These are phyloP conservation scores for Neohortaea acidophila DNA, from an alignment of 495 filamentous ascomycete genomes.

Conservation along the genomic window DNA sequence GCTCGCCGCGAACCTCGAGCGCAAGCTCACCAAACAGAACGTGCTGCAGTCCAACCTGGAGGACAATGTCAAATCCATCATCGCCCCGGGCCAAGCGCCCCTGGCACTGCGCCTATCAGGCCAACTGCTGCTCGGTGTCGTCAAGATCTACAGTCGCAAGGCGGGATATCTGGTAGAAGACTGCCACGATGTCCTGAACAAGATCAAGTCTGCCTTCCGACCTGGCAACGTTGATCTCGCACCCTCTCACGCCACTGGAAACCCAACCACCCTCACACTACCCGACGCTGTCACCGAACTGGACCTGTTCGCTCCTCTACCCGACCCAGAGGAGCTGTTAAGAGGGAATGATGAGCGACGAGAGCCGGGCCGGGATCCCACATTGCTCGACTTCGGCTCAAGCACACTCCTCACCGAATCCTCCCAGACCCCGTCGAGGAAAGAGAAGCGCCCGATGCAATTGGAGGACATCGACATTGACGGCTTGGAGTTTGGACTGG, in stretches of 20 bases:
- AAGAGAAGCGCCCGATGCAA: slow-evolving; percentile 8
- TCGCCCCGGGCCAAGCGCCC: slow-evolving; percentile 81
- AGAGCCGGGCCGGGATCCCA: slow-evolving; percentile 19
- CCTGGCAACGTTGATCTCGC: slow-evolving; percentile 41
- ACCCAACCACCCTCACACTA: slow-evolving; percentile 36
- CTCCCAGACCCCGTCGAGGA: slow-evolving; percentile 5
- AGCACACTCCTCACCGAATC: slow-evolving; percentile 23
- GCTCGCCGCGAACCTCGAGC: slow-evolving; percentile 93
- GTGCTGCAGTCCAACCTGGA: slow-evolving; percentile 85
- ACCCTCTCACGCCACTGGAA: slow-evolving; percentile 30
- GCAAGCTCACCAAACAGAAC: slow-evolving; percentile 89
- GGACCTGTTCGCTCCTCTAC: slow-evolving; percentile 49
- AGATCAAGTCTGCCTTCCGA: slow-evolving; percentile 56
- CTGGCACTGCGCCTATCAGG: slow-evolving; percentile 90
- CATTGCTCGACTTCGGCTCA: slow-evolving; percentile 23
- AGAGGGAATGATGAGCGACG: slow-evolving; percentile 16
- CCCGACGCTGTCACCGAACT: slow-evolving; percentile 81
- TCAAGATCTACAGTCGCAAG: slow-evolving; percentile 93
- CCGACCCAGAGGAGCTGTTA: slow-evolving; percentile 27
- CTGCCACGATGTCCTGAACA: slow-evolving; percentile 90
- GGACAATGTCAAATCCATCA: slow-evolving; percentile 85
- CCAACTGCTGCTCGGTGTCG: slow-evolving; percentile 85
- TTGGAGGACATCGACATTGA: slow-evolving; percentile 44
- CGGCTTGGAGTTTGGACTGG: slow-evolving; percentile 44
- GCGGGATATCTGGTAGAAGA: slow-evolving; percentile 91